phyloP scores from a whole-genome alignment of 2,329 filamentous ascomycete genomes.

The Aspergillus ochraceus region DNA sequence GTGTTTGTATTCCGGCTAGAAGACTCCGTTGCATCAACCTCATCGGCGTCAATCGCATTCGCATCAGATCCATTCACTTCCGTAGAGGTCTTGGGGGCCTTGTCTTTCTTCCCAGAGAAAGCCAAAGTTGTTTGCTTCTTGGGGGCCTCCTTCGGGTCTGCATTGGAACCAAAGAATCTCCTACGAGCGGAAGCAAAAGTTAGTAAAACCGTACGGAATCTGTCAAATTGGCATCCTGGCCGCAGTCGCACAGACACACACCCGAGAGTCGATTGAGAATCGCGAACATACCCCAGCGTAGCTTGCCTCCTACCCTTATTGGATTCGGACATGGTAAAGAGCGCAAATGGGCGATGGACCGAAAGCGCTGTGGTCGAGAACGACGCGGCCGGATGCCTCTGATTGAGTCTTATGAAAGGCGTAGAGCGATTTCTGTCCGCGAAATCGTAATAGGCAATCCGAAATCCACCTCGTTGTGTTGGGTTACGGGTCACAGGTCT shows the following conservation, averaged over 20 bases:
- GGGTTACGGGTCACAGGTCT: slow-evolving; percentile 8
- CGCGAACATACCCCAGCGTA: slow-evolving; percentile 83
- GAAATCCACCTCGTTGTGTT: slow-evolving; percentile 3
- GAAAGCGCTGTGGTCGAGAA: neutral
- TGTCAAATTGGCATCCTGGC: neutral
- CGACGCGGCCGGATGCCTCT: neutral
- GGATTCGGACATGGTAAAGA: slow-evolving; percentile 17
- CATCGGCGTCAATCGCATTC: slow-evolving; percentile 14
- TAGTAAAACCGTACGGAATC: neutral
- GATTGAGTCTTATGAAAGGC: neutral
- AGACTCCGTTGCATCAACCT: slow-evolving; percentile 17
- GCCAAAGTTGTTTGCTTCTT: slow-evolving; percentile 76
- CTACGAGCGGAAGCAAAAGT: slow-evolving; percentile 48
- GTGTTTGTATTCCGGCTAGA: slow-evolving; percentile 6
- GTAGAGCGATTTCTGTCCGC: neutral
- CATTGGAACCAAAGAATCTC: slow-evolving; percentile 77
- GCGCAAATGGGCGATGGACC: neutral
- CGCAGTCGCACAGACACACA: slow-evolving; percentile 44
- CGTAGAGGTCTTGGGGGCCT: slow-evolving; percentile 32
- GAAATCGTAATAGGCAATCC: neutral
- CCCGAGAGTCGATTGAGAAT: slow-evolving; percentile 72
- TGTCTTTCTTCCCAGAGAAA: slow-evolving; percentile 63
- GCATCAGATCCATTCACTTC: slow-evolving; percentile 6
- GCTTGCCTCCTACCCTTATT: slow-evolving; percentile 62
- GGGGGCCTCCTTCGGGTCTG: slow-evolving; percentile 56